A percentile compares a stretch with the other conserved stretches of the same genome.
Evolutionary conservation across 257 asterid genomes (phyloP).

Genomic region (Dorcoceras hygrometricum): DNA sequence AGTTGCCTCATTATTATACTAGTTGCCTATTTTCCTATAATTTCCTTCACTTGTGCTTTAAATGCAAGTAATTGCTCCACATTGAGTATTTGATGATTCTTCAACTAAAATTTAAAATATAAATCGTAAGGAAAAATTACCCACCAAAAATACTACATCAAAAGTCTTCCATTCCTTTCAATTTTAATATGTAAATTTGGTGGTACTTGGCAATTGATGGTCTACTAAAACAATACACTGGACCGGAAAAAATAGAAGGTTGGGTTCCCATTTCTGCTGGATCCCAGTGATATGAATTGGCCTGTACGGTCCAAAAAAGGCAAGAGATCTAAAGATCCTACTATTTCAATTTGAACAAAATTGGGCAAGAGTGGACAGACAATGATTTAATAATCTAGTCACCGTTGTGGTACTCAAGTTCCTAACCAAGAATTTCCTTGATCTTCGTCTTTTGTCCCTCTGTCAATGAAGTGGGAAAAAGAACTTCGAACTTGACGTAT

Average conservation of each 20-base stretch:
- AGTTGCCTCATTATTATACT: no score
- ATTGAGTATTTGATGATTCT: no score
- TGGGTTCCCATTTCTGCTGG: not conserved
- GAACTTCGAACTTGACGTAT: constrained; percentile 75
- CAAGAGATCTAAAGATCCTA: not conserved
- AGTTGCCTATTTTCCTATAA: no score
- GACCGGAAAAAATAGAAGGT: not conserved
- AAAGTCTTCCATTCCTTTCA: not conserved
- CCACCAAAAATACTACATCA: no score
- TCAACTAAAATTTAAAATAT: no score
- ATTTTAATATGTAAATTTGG: no score
- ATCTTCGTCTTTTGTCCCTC: constrained; percentile 79
- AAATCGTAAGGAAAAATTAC: no score
- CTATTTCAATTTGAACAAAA: not conserved
- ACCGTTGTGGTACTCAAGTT: constrained; percentile 1
- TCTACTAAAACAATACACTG: not conserved
- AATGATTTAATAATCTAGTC: constrained; percentile 1
- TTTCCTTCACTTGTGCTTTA: no score
- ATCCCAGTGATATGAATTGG: not conserved
- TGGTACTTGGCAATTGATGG: not conserved
- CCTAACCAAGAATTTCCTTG: constrained; percentile 54
- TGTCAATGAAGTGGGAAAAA: constrained; percentile 73
- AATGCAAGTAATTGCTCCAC: no score
- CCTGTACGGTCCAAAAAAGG: not conserved
- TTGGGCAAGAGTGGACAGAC: not conserved